phyloP scores from a whole-genome alignment of 257 asterid genomes.

The Lycium barbarum region DNA sequence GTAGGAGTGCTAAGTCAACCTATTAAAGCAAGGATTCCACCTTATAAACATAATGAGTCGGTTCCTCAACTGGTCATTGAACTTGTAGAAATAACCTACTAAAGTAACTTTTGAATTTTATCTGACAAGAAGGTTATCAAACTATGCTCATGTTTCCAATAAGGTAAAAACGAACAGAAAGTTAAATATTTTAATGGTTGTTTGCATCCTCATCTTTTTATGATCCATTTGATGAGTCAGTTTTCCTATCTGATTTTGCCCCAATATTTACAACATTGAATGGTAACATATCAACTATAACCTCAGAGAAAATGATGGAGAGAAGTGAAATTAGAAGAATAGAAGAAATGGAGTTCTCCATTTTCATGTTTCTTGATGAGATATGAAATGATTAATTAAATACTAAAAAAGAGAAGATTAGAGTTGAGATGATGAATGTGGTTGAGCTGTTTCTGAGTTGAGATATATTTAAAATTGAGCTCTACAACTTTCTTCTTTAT shows the following conservation, averaged over 20 bases:
- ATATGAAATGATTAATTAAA: background rate
- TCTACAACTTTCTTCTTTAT: background rate
- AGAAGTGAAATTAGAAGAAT: background rate
- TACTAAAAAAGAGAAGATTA: background rate
- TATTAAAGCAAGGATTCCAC: background rate
- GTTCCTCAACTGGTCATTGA: too few species aligned
- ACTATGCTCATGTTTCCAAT: too few species aligned
- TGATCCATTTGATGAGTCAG: background rate
- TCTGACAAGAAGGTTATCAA: too few species aligned
- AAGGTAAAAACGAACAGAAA: too few species aligned
- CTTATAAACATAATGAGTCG: background rate
- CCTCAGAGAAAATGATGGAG: background rate
- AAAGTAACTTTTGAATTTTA: too few species aligned
- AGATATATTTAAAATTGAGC: background rate
- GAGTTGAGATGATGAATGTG: background rate
- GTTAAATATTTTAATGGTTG: too few species aligned
- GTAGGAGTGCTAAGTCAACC: conserved; percentile 1
- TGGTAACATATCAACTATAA: background rate
- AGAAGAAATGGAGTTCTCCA: background rate
- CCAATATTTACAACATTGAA: background rate
- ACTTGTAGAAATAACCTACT: too few species aligned
- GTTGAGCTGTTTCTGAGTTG: conserved; percentile 10
- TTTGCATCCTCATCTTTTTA: too few species aligned
- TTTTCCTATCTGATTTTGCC: conserved; percentile 20
- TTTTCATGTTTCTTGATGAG: conserved; percentile 12